Evolutionary conservation across 163 green algal species (phyloP), one percentile per base, ranked within the genome.

Genomic region (Prototheca cutis): DNA sequence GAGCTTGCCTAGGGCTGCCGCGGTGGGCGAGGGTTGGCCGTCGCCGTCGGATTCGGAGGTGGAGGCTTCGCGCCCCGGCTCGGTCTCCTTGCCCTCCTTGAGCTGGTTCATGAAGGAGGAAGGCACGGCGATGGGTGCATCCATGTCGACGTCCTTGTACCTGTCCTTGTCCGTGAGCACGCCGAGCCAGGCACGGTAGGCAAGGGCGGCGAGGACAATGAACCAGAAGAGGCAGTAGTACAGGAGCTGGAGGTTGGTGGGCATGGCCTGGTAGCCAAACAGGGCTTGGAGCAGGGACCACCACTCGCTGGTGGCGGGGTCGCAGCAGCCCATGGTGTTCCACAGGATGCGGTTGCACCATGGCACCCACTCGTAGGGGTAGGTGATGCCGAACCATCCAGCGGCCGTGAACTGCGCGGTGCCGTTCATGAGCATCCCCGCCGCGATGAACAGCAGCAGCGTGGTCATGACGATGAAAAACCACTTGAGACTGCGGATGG

Each of bases 401-500:
- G 76, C 51, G 36, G 33, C 52, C 36, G 71, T 60, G 48, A 72
- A 77, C 28, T 67, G 40, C 21, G 29, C 47, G 1, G 49, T 54
- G 0, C 66, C 61, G 32, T 49, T 57, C 29, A 66, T 29, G 13
- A 68, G 47, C 67, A 78, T 52, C 21, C 56, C 61, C 23, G 76
- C 69, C 6, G 59, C 66, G 58, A 83, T 77, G 53, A 83, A 40
- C 13, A 83, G 63, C 40, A 83, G 68, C 21, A 83, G 55, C 21
- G 52, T 60, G 45, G 39, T 62, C 49, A 61, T 70, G 31, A 71
- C 4, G 59, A 77, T 63, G 56, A 83, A 75, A 57, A 83, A 83
- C 76, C 76, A 83, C 39, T 60, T 58, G 33, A 83, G 62, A 59
- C 73, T 71, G 8, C 54, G 71, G 56, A 83, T 81, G 31, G 53